A percentile compares a stretch with the other conserved stretches of the same genome.
Conservation (phyloP, 225 moss, liverwort and hornwort species). For the Polytrichum commune region DNA sequence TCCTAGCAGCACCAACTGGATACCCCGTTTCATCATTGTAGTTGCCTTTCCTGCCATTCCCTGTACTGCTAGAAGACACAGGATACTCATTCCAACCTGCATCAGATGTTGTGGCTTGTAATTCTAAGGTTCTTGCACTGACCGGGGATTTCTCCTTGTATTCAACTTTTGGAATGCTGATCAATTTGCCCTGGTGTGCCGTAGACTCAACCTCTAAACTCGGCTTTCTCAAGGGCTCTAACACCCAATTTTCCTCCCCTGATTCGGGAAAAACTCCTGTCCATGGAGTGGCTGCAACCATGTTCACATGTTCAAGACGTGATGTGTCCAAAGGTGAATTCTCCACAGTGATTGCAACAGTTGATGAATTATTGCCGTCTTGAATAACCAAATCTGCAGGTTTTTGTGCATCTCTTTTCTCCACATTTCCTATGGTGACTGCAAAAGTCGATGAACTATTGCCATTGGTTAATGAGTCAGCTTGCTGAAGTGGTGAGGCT, state of each 20-base stretch:
- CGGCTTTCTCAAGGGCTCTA: no score
- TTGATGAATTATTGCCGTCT: background rate
- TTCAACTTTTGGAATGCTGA: background rate
- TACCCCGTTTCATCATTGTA: slow-evolving; percentile 15
- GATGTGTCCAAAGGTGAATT: background rate
- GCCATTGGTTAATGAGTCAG: background rate
- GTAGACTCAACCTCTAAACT: no score
- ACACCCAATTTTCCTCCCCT: no score
- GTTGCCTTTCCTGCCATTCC: slow-evolving; percentile 17
- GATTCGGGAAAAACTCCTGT: no score
- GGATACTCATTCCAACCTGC: slow-evolving; percentile 23
- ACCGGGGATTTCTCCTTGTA: slow-evolving; percentile 10
- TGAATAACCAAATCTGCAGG: slow-evolving; percentile 1
- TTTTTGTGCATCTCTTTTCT: background rate
- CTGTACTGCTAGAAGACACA: slow-evolving; percentile 11
- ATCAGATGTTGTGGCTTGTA: slow-evolving; percentile 23
- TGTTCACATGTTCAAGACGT: background rate
- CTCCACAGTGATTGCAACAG: background rate
- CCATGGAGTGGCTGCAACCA: no score
- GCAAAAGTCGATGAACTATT: no score
- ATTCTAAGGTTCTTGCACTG: slow-evolving; percentile 14
- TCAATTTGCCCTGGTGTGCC: no score
- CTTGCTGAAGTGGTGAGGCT: slow-evolving; percentile 9
- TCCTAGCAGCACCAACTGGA: slow-evolving; percentile 29
- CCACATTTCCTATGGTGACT: background rate